Conservation (phyloP, 2,329 filamentous ascomycete genomes). For the Pyrenochaeta sp. region DNA sequence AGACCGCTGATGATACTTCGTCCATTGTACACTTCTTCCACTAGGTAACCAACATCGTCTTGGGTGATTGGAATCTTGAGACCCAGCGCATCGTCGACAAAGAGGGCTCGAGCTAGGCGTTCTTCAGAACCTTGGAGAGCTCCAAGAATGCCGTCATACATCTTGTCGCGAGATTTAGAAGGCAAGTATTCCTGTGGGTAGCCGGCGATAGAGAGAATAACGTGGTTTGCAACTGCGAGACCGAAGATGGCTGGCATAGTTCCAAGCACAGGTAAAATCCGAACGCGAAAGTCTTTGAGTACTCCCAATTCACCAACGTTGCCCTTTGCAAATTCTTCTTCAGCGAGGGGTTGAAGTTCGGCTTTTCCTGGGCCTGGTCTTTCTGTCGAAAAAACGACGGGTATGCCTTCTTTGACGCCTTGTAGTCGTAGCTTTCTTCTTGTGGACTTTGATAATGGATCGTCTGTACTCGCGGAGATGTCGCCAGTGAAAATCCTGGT, state of each 20-base stretch:
- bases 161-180: conserved; percentile 84
- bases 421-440: conserved; percentile 77
- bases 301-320: conserved; percentile 86
- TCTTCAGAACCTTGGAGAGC: conserved; percentile 82
- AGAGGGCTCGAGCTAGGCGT: conserved; percentile 68
- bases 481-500: conserved; percentile 91
- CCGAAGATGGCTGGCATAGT: conserved; percentile 99
- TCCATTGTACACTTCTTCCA: conserved; percentile 88
- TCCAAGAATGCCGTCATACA: conserved; percentile 86
- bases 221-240: conserved; percentile 88
- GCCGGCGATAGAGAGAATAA: conserved; percentile 80
- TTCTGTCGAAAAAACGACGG: conserved; percentile 92
- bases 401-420: conserved; percentile 85
- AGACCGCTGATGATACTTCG: conserved; percentile 85
- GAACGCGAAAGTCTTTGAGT: conserved; percentile 88
- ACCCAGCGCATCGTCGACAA: conserved; percentile 68
- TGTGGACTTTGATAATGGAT: conserved; percentile 86
- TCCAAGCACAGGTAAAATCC: conserved; percentile 93
- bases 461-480: conserved; percentile 86
- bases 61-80: conserved; percentile 80
- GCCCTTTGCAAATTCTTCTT: conserved; percentile 88
- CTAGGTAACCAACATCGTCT: conserved; percentile 84
- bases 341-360: conserved; percentile 82
- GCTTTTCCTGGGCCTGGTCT: conserved; percentile 91
- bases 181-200: conserved; percentile 88